Evolutionary conservation across 306 rosid genomes (phyloP).

Genomic region (Alnus glutinosa): DNA sequence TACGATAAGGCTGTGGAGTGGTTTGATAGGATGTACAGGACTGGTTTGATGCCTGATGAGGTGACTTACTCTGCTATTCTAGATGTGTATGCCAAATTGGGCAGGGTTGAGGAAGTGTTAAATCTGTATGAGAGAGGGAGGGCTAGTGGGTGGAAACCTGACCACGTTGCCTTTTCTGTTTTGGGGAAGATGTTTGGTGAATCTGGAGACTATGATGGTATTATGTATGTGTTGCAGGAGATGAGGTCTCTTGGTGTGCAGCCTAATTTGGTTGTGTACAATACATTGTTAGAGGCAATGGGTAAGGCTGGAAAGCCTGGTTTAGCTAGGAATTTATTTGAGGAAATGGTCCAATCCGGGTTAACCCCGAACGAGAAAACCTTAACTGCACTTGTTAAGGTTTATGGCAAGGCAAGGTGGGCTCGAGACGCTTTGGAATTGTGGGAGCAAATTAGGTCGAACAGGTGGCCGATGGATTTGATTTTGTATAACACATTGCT

Average conservation of each 20-base stretch:
- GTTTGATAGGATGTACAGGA: slow-evolving; percentile 95
- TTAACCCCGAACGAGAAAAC: slow-evolving; percentile 81
- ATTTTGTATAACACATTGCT: slow-evolving; percentile 78
- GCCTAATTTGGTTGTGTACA: slow-evolving; percentile 85
- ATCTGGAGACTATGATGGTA: slow-evolving; percentile 92
- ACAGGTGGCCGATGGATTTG: slow-evolving; percentile 86
- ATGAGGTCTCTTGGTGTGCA: slow-evolving; percentile 74
- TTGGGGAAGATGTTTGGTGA: slow-evolving; percentile 96
- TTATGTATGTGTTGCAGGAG: slow-evolving; percentile 80
- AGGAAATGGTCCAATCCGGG: slow-evolving; percentile 79
- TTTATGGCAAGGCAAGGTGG: slow-evolving; percentile 96
- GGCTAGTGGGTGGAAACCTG: slow-evolving; percentile 96
- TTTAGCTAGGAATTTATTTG: slow-evolving; percentile 76
- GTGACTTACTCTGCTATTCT: slow-evolving; percentile 87
- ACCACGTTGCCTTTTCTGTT: slow-evolving; percentile 68
- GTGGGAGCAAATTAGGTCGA: slow-evolving; percentile 76
- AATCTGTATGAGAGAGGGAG: slow-evolving; percentile 86
- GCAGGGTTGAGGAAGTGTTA: slow-evolving; percentile 82
- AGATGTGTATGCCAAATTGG: slow-evolving; percentile 86
- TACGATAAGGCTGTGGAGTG: slow-evolving; percentile 83
- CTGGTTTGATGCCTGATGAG: slow-evolving; percentile 94
- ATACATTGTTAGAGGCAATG: slow-evolving; percentile 91
- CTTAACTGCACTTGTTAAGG: slow-evolving; percentile 74
- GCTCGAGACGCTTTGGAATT: slow-evolving; percentile 74
- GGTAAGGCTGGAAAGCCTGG: slow-evolving; percentile 98